Evolutionary conservation across 2,329 filamentous ascomycete genomes (phyloP).

Genomic region (Colletotrichum aenigma): DNA sequence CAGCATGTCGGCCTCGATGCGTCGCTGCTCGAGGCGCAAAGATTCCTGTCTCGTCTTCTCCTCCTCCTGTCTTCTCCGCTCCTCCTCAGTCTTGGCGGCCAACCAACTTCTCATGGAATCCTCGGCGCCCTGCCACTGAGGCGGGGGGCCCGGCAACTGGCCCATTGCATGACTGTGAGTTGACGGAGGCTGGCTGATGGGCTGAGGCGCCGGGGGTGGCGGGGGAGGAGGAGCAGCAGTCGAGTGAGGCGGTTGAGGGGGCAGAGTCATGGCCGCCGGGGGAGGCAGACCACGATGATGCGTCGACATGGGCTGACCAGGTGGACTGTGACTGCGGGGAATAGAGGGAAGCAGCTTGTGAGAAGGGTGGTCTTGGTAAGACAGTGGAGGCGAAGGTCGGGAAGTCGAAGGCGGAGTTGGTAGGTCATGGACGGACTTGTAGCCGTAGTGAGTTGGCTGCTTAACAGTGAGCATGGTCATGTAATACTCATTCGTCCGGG

Average conservation of each 20-base stretch:
- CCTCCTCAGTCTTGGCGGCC: constrained; percentile 73
- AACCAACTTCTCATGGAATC: constrained; percentile 77
- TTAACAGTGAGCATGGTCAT: constrained; percentile 65
- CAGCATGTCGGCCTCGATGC: constrained; percentile 75
- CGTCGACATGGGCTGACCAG: constrained; percentile 67
- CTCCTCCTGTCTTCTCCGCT: constrained; percentile 75
- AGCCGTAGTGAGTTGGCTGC: constrained; percentile 64
- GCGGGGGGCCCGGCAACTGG: constrained; percentile 66
- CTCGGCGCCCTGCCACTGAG: constrained; percentile 70
- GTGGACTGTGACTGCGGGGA: constrained; percentile 50
- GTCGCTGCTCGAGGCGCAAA: constrained; percentile 73
- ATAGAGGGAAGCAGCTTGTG: constrained; percentile 43
- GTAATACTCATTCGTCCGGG: constrained; percentile 24
- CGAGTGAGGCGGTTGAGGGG: constrained; percentile 46
- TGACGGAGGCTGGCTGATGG: constrained; percentile 30
- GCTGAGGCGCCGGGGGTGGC: constrained; percentile 19
- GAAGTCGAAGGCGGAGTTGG: constrained; percentile 61
- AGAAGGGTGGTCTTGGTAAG: constrained; percentile 47
- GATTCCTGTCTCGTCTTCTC: constrained; percentile 70
- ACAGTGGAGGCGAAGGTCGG: constrained; percentile 59
- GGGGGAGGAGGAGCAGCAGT: constrained; percentile 14
- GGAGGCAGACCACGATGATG: constrained; percentile 73
- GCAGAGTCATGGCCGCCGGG: constrained; percentile 68
- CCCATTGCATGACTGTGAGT: constrained; percentile 48
- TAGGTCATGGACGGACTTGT: constrained; percentile 66